A percentile compares a stretch with the other conserved stretches of the same genome.
Evolutionary conservation across 2,329 filamentous ascomycete species (phyloP).

Genomic region (Ceratocystis lukuohia): DNA sequence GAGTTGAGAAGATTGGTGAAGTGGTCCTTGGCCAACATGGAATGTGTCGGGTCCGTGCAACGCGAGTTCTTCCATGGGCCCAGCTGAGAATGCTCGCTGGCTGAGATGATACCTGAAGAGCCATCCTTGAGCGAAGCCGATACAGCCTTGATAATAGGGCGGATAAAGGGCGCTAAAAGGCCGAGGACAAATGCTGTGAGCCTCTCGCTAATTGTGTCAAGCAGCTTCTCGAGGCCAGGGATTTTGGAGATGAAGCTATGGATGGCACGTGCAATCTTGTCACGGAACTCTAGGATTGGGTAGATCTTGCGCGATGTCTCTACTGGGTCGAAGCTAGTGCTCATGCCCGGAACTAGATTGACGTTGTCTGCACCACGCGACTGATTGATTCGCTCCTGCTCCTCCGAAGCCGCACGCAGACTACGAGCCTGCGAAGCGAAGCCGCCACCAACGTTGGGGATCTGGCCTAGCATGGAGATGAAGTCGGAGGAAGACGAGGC

Average conservation of each 20-base stretch:
- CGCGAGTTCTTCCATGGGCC: constrained; percentile 66
- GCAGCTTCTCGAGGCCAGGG: constrained; percentile 74
- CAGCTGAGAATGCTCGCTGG: constrained; percentile 60
- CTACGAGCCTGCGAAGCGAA: constrained; percentile 53
- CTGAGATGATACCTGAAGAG: constrained; percentile 55
- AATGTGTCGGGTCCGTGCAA: constrained; percentile 69
- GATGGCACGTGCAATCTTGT: constrained; percentile 83
- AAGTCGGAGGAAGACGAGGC: constrained; percentile 41
- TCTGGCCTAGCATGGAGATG: constrained; percentile 57
- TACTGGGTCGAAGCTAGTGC: constrained; percentile 61
- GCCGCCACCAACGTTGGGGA: constrained; percentile 56
- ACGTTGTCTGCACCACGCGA: constrained; percentile 29
- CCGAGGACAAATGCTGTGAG: constrained; percentile 85
- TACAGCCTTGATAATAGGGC: constrained; percentile 78
- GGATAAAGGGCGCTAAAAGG: constrained; percentile 78
- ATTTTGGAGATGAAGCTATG: constrained; percentile 79
- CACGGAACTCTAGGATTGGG: constrained; percentile 83
- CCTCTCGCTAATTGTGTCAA: constrained; percentile 88
- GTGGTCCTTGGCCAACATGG: constrained; percentile 72
- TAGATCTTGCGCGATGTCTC: constrained; percentile 74
- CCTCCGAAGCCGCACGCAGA: constrained; percentile 47
- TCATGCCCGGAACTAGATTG: constrained; percentile 60
- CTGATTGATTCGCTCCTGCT: constrained; percentile 43
- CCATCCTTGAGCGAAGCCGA: constrained; percentile 76
- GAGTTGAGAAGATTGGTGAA: constrained; percentile 69